Conservation (phyloP, 2,329 filamentous ascomycete genomes). For the Claviceps spartinae region DNA sequence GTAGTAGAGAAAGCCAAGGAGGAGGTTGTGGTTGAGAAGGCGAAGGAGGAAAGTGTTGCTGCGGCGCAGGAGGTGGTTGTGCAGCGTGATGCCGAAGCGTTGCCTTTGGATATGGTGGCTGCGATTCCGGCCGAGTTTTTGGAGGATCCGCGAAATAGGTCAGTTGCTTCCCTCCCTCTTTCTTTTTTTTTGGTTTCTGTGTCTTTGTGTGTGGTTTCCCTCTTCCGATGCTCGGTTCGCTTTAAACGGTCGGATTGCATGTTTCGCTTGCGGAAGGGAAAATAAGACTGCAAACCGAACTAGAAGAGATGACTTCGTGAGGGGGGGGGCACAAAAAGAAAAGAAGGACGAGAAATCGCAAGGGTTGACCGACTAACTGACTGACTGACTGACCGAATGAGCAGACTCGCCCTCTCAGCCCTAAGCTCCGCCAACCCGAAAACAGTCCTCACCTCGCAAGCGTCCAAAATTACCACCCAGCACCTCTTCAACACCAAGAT, state of each 20-base stretch:
- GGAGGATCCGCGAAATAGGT: constrained; percentile 53
- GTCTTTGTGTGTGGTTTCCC: too few species aligned
- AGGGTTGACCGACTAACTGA: too few species aligned
- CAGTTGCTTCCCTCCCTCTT: background rate
- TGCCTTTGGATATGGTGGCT: constrained; percentile 38
- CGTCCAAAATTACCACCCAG: constrained; percentile 51
- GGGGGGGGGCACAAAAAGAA: constrained; percentile 2
- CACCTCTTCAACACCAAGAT: constrained; percentile 78
- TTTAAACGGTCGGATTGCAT: too few species aligned
- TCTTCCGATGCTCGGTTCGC: too few species aligned
- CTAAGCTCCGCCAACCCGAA: constrained; percentile 55
- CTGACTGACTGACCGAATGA: background rate
- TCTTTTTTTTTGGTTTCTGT: background rate
- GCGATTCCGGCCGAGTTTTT: constrained; percentile 50
- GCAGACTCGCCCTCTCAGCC: constrained; percentile 60
- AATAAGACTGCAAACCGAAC: too few species aligned
- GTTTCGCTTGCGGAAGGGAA: too few species aligned
- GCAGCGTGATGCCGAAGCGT: constrained; percentile 23
- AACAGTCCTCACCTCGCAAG: constrained; percentile 49
- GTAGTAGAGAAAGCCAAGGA: too few species aligned
- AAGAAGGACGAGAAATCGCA: background rate
- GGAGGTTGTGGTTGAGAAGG: too few species aligned
- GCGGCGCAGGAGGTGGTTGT: background rate
- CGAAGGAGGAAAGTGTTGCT: too few species aligned
- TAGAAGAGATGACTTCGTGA: too few species aligned